Base-by-base conservation (phyloP, 345 rosid species). In the Carallia pectinifolia region DNA sequence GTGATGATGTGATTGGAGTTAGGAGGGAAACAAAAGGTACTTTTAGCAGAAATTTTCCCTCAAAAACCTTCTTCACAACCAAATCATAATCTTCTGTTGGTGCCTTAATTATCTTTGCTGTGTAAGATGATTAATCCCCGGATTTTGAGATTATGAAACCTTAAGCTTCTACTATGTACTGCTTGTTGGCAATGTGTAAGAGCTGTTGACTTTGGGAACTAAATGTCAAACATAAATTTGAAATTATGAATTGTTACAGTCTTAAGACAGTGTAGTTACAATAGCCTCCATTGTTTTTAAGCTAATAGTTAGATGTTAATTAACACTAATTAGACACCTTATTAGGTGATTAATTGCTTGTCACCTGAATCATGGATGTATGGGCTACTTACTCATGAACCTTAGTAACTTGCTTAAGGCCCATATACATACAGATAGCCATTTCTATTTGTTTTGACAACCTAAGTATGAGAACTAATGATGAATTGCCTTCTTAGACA, bases 121-220 rank as follows among this genome's bases (percentile, higher is more conserved):
- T 36, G 2, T 27, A 7, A 7, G 29, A 39, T 71, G 36, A 55
- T 64, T 55, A n/a, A 56, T 64, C 54, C 47, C 1, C 5, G 29
- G 56, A 56, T 71, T 18, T 12, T 69, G 48, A n/a, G 64, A 69
- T 71, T 71, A 71, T 58, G 31, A 6, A 47, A 71, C 58, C 59
- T 56, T n/a, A 64, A 44, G 63, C 58, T 64, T 71, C 64, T 50
- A 70, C 37, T 33, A 12, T 33, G 34, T 33, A 44, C 29, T 17
- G 18, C 16, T 9, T 13, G 48, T 44, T 44, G 48, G 48, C 48
- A 44, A 10, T 44, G 48, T 10, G 48, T 15, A 12, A 12, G 17
- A 10, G 50, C 4, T 3, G 12, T 13, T 3, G 50, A 44, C 13
- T 4, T 44, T 44, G 12, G 48, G 50, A 44, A 44, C 50, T 44